Percentiles rank a stretch among this genome's conserved stretches.
These are phyloP conservation scores for Cutaneotrichosporon sp. DNA, from an alignment of 1,284 basidiomycete genomes.

Conservation along the genomic window DNA sequence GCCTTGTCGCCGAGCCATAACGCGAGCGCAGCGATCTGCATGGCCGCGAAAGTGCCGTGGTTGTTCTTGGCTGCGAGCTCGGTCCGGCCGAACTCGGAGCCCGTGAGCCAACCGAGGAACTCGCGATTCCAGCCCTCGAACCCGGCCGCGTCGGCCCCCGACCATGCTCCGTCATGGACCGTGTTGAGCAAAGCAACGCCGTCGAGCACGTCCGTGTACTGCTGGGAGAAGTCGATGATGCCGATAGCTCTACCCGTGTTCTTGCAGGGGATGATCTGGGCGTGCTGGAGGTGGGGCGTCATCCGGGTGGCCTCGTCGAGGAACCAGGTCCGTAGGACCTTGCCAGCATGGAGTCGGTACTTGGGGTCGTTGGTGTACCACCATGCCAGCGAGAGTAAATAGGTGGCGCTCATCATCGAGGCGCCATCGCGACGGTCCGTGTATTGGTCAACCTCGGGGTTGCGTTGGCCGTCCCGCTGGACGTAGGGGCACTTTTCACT, in stretches of 20 bases:
- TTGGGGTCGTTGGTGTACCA: slow-evolving; percentile 16
- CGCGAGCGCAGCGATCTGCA: slow-evolving; percentile 17
- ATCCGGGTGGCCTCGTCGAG: slow-evolving; percentile 5
- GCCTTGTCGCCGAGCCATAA: slow-evolving; percentile 12
- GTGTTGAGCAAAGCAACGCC: slow-evolving; percentile 14
- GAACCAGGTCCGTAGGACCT: slow-evolving; percentile 15
- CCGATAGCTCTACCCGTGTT: slow-evolving; percentile 15
- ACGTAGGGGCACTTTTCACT: slow-evolving; percentile 13
- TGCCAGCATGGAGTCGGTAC: slow-evolving; percentile 13
- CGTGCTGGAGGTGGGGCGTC: slow-evolving; percentile 18
- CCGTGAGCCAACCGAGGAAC: slow-evolving; percentile 17
- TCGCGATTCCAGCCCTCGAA: slow-evolving; percentile 17
- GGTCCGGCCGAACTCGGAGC: slow-evolving; percentile 12
- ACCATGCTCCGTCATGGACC: slow-evolving; percentile 7
- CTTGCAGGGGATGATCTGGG: slow-evolving; percentile 18
- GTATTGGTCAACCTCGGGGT: slow-evolving; percentile 20
- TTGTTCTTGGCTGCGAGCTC: slow-evolving; percentile 20
- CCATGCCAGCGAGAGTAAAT: slow-evolving; percentile 17
- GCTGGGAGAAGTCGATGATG: slow-evolving; percentile 24
- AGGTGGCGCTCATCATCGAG: slow-evolving; percentile 17
- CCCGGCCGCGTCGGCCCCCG: slow-evolving; percentile 1
- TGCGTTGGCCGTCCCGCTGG: slow-evolving; percentile 18
- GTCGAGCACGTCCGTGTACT: slow-evolving; percentile 18
- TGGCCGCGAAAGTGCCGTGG: slow-evolving; percentile 17
- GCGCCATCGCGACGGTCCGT: slow-evolving; percentile 17